phyloP scores from a whole-genome alignment of 345 rosid genomes.

The Hypericum perforatum region DNA sequence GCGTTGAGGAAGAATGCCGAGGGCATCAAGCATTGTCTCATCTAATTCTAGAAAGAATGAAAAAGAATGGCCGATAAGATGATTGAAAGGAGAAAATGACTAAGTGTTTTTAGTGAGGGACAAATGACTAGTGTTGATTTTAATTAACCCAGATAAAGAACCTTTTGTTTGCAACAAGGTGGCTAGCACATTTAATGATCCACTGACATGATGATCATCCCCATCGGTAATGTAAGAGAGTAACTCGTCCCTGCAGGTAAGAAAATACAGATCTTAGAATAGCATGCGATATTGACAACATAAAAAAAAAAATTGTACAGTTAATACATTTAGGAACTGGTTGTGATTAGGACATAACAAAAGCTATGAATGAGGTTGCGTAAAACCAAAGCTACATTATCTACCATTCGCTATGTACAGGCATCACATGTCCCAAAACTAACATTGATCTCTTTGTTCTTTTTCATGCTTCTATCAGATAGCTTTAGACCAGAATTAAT shows the following conservation, averaged over 20 bases:
- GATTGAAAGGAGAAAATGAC: constrained; percentile 9
- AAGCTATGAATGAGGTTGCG: no score
- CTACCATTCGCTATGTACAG: no score
- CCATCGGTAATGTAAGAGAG: constrained; percentile 61
- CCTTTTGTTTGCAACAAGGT: constrained; percentile 96
- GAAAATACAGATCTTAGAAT: constrained; percentile 8
- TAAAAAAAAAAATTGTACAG: neutral
- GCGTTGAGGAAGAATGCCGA: constrained; percentile 97
- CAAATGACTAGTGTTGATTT: neutral
- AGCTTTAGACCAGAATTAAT: no score
- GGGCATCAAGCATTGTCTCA: constrained; percentile 90
- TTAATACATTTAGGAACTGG: no score
- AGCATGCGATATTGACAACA: neutral
- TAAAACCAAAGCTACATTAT: no score
- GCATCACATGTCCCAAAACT: no score
- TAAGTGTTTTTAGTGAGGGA: neutral
- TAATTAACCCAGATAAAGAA: constrained; percentile 21
- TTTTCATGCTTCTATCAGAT: no score
- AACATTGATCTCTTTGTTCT: no score
- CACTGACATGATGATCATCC: constrained; percentile 64
- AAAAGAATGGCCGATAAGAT: constrained; percentile 17
- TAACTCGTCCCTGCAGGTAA: constrained; percentile 57
- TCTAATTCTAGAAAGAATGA: constrained; percentile 69
- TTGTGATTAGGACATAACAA: no score
- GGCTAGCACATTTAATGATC: constrained; percentile 78